A percentile compares a stretch with the other conserved stretches of the same genome.
phyloP scores from a whole-genome alignment of 352 stramenopile genomes.

The Globisporangium echinulatum region DNA sequence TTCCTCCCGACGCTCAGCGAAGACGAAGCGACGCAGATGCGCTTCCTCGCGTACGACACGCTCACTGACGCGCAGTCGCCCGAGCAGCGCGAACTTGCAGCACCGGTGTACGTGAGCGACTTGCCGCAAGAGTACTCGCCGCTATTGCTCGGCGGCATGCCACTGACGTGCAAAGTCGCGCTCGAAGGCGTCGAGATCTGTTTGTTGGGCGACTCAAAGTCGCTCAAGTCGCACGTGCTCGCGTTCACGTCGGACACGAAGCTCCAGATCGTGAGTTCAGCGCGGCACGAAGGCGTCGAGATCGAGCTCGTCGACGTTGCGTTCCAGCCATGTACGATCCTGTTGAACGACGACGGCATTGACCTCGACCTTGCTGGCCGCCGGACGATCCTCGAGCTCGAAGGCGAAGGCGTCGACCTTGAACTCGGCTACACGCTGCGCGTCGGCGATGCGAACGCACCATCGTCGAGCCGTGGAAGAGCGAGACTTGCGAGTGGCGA shows the following conservation, averaged over 20 bases:
- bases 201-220: slow-evolving; percentile 67
- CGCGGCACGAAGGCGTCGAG: slow-evolving; percentile 60
- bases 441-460: slow-evolving; percentile 31
- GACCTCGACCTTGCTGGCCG: slow-evolving; percentile 66
- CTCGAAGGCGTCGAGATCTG: slow-evolving; percentile 68
- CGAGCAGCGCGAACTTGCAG: slow-evolving; percentile 40
- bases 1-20: slow-evolving; percentile 59
- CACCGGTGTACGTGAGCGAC: slow-evolving; percentile 48
- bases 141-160: slow-evolving; percentile 50
- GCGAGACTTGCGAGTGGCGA: not conserved
- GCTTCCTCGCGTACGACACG: slow-evolving; percentile 52
- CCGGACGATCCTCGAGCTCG: slow-evolving; percentile 76
- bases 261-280: slow-evolving; percentile 50
- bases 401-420: slow-evolving; percentile 82
- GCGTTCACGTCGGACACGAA: slow-evolving; percentile 77
- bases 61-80: slow-evolving; percentile 37
- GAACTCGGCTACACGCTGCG: slow-evolving; percentile 65
- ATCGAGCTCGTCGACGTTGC: slow-evolving; percentile 76
- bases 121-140: slow-evolving; percentile 64
- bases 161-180: slow-evolving; percentile 40
- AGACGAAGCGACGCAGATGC: slow-evolving; percentile 70
- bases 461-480: slow-evolving; percentile 1
- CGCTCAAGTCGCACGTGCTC: slow-evolving; percentile 66
- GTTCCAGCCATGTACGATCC: slow-evolving; percentile 64
- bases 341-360: slow-evolving; percentile 59